phyloP scores from a whole-genome alignment of 2,329 filamentous ascomycete genomes.

The Hypoxylon sp. region DNA sequence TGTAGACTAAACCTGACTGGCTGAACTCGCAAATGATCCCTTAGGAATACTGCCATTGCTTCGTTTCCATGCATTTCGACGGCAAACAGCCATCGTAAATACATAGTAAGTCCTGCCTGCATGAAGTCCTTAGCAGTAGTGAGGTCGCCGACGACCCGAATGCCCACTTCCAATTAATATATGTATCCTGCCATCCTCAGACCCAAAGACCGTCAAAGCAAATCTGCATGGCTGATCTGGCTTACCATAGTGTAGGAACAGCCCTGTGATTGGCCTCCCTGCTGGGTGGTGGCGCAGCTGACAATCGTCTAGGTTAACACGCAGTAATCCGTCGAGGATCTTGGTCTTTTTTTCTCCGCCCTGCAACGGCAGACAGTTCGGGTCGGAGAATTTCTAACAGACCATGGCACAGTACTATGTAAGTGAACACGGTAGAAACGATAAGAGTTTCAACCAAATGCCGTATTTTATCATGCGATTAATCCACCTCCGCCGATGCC shows the following conservation, averaged over 20 bases:
- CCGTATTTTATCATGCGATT: constrained; percentile 1
- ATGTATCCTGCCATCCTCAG: not conserved
- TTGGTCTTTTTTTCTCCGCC: constrained; percentile 19
- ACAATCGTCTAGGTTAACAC: constrained; percentile 4
- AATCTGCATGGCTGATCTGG: constrained; percentile 18
- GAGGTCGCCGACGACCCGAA: constrained; percentile 1
- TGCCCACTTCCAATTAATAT: constrained; percentile 1
- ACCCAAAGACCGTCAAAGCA: constrained; percentile 6
- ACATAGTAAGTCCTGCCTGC: constrained; percentile 3
- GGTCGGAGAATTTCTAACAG: constrained; percentile 40
- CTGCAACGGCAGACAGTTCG: constrained; percentile 24
- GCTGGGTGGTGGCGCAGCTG: constrained; percentile 28
- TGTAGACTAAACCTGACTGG: constrained; percentile 18
- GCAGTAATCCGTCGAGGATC: constrained; percentile 8
- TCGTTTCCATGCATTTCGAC: not conserved
- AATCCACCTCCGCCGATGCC: constrained; percentile 10
- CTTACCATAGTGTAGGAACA: constrained; percentile 14
- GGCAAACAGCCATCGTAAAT: not conserved
- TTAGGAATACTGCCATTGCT: constrained; percentile 1
- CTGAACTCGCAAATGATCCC: constrained; percentile 8
- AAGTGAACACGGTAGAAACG: constrained; percentile 14
- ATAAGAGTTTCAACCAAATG: constrained; percentile 22
- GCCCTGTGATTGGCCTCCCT: constrained; percentile 12
- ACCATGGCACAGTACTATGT: constrained; percentile 30
- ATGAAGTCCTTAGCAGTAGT: not conserved